Percentiles rank a stretch among this genome's conserved stretches.
phyloP scores from a whole-genome alignment of 2,329 filamentous ascomycete species.

The Cytospora paraplurivora region DNA sequence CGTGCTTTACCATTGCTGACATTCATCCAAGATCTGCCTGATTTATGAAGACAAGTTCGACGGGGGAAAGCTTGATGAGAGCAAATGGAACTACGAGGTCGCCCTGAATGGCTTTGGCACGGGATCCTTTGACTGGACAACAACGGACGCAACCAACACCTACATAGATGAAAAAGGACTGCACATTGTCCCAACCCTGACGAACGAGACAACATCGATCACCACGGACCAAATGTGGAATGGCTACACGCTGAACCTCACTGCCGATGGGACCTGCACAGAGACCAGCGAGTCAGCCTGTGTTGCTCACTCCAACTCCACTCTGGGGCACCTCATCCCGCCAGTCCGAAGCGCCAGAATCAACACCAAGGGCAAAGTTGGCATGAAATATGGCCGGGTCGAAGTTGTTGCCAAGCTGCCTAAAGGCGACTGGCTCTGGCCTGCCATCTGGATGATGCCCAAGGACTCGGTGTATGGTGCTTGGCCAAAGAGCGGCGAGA shows the following conservation, averaged over 20 bases:
- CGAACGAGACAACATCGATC: constrained; percentile 44
- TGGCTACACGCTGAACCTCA: constrained; percentile 49
- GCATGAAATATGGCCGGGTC: constrained; percentile 52
- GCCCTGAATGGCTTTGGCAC: constrained; percentile 46
- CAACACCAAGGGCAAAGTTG: constrained; percentile 49
- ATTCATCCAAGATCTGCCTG: constrained; percentile 41
- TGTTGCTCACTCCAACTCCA: constrained; percentile 45
- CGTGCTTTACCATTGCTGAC: constrained; percentile 5
- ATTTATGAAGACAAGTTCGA: constrained; percentile 53
- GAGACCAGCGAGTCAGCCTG: constrained; percentile 39
- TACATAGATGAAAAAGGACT: constrained; percentile 52
- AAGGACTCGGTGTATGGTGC: constrained; percentile 48
- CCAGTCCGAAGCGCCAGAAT: constrained; percentile 53
- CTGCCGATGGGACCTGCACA: constrained; percentile 46
- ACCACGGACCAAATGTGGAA: constrained; percentile 42
- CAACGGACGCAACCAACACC: constrained; percentile 48
- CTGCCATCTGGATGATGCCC: constrained; percentile 55
- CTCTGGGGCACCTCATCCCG: constrained; percentile 48
- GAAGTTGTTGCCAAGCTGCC: constrained; percentile 57
- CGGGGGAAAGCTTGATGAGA: constrained; percentile 17
- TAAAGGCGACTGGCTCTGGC: constrained; percentile 57
- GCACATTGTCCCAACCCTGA: constrained; percentile 58
- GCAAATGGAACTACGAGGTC: constrained; percentile 26
- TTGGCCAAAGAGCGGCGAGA: constrained; percentile 56
- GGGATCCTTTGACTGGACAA: constrained; percentile 59